Evolutionary conservation across 768 basidiomycete genomes (phyloP), one percentile per base, ranked within the genome.

Genomic region (Lepiota subincarnata): DNA sequence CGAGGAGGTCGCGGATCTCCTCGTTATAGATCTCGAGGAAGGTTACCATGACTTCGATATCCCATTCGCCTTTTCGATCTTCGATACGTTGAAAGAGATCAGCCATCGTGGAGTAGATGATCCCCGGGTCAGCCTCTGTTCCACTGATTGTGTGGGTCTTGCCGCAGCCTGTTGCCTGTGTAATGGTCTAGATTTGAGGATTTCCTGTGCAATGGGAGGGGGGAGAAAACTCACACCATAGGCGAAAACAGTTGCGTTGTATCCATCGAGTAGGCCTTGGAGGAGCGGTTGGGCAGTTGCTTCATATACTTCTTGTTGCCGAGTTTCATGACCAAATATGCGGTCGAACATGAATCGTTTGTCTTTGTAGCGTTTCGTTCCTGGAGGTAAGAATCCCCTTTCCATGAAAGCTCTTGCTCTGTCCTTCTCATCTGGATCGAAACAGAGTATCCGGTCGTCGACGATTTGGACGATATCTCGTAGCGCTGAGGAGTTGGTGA

Each of bases 1-100:
- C 72, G 42, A 99, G 84, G 34, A 99, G 85, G 69, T 99, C 97
- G 10, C 93, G 87, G 59, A 99, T 99, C 67, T 92, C 92, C 70
- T 99, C 97, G 68, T 98, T 98, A 76, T 99, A 99, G 51, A 99
- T 98, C 69, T 99, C 97, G 54, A 99, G 83, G 72, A 98, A 98
- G 3, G 94, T 96, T 49, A 98, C 90, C 61, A 86, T 80, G 48
- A 98, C 89, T 61, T 93, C 89, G 41, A 87, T 83, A 52, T 84
- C 87, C 80, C 85, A 85, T 34, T 97, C 89, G 52, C 90, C 91
- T 60, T 75, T 82, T 49, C 88, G 82, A 62, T 95, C 92, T 46
- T 92, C 86, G 59, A 99, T 97, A 46, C 87, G 82, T 62, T 88
- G 86, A 68, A 98, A 99, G 58, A 99, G 83, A 70, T 98, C 96